Percentiles rank a stretch among this genome's conserved stretches.
Conservation (phyloP, 1,284 basidiomycete genomes). For the Pholiota adiposa region DNA sequence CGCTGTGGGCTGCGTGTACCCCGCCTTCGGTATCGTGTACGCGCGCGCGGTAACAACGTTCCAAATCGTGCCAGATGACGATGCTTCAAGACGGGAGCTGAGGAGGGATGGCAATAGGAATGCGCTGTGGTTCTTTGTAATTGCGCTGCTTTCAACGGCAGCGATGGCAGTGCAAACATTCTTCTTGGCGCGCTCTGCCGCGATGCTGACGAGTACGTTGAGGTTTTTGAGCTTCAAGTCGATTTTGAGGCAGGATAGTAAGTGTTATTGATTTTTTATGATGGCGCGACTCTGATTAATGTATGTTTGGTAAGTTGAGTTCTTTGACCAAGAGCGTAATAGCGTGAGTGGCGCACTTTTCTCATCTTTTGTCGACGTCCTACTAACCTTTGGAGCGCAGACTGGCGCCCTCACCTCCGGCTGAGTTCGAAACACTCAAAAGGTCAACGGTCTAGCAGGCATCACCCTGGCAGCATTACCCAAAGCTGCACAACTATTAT, state of each 20-base stretch:
- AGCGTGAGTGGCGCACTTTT: constrained; percentile 50
- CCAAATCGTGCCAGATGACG: constrained; percentile 36
- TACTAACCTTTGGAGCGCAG: constrained; percentile 37
- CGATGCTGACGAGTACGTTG: constrained; percentile 68
- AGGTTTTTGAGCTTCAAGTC: constrained; percentile 75
- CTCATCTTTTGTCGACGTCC: constrained; percentile 17
- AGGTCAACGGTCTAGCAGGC: constrained; percentile 90
- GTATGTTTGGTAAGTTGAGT: constrained; percentile 61
- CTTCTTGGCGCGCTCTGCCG: constrained; percentile 70
- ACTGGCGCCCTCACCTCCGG: constrained; percentile 84
- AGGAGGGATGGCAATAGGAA: constrained; percentile 62
- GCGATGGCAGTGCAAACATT: constrained; percentile 70
- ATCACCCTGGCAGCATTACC: constrained; percentile 89
- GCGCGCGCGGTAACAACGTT: constrained; percentile 31
- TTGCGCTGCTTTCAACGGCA: constrained; percentile 71
- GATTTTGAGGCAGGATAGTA: constrained; percentile 83
- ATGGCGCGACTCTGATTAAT: neutral
- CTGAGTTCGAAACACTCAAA: constrained; percentile 92
- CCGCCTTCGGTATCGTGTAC: constrained; percentile 85
- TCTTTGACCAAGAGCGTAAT: constrained; percentile 87
- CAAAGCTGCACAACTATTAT: constrained; percentile 81
- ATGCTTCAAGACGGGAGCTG: neutral
- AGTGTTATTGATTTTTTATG: constrained; percentile 30
- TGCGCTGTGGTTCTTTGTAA: constrained; percentile 84
- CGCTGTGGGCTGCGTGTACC: constrained; percentile 80